phyloP scores from a whole-genome alignment of 176 grass and related monocot species.

The Carex scoparia region DNA sequence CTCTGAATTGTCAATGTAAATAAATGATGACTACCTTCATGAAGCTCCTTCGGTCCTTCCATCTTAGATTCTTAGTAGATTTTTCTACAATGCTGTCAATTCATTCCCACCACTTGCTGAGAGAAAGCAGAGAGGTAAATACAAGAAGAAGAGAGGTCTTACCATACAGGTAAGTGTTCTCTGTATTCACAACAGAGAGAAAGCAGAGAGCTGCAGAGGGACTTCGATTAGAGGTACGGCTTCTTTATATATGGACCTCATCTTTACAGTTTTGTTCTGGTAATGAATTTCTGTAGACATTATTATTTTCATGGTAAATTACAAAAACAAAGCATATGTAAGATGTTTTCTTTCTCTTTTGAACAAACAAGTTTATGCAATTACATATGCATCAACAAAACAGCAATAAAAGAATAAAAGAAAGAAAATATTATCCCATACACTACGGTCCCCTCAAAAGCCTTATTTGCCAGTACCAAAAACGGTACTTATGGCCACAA shows the following conservation, averaged over 20 bases:
- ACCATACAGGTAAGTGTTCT: not conserved
- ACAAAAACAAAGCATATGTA: not conserved
- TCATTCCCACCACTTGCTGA: not conserved
- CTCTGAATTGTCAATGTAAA: no score
- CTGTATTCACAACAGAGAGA: not conserved
- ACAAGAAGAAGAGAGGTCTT: not conserved
- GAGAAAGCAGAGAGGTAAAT: not conserved
- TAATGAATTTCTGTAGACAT: not conserved
- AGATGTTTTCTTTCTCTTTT: not conserved
- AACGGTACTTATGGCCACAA: no score
- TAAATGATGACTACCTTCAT: no score
- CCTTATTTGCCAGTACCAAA: not conserved
- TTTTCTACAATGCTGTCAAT: not conserved
- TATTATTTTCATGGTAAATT: not conserved
- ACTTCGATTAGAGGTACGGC: not conserved
- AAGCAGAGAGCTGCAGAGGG: not conserved
- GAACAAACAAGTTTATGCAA: no score
- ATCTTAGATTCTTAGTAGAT: not conserved
- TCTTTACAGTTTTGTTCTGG: not conserved
- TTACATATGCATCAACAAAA: no score
- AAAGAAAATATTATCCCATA: not conserved
- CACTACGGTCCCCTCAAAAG: not conserved
- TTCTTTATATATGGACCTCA: not conserved
- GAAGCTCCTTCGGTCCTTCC: not conserved
- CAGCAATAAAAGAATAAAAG: no score